A percentile compares a stretch with the other conserved stretches of the same genome.
These are phyloP conservation scores for Colletotrichum horii DNA, from an alignment of 2,329 filamentous ascomycete genomes.

Conservation along the genomic window DNA sequence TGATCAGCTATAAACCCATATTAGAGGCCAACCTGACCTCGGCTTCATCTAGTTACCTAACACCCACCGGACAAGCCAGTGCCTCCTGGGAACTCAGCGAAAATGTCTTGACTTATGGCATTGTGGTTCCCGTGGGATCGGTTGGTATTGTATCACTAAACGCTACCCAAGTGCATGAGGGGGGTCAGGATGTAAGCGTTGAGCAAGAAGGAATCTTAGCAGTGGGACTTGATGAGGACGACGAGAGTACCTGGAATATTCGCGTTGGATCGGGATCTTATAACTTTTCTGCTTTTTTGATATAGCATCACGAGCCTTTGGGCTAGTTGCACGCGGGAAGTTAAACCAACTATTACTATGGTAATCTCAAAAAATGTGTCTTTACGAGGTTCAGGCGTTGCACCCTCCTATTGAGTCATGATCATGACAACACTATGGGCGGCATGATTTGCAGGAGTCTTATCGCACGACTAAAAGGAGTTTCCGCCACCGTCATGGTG, in stretches of 20 bases:
- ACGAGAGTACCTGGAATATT: neutral
- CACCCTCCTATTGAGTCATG: no score
- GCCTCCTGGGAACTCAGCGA: neutral
- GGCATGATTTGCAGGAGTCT: no score
- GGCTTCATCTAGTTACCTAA: neutral
- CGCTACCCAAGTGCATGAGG: neutral
- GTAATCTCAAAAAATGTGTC: no score
- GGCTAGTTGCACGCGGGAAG: no score
- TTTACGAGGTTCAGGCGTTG: no score
- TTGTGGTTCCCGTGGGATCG: neutral
- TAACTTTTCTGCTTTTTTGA: no score
- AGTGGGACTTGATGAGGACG: neutral
- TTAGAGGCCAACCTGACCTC: conserved; percentile 12
- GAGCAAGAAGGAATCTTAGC: neutral
- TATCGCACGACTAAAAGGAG: no score
- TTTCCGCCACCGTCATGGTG: no score
- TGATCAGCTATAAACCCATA: conserved; percentile 1
- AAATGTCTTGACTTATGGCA: neutral
- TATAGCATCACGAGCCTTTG: no score
- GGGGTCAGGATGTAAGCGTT: neutral
- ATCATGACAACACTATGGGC: no score
- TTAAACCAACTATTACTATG: no score
- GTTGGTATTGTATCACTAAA: neutral
- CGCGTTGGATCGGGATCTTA: neutral
- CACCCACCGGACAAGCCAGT: neutral